Evolutionary conservation across 2,329 filamentous ascomycete species (phyloP).

Genomic region (Pseudopyrenochaeta lycopersici): DNA sequence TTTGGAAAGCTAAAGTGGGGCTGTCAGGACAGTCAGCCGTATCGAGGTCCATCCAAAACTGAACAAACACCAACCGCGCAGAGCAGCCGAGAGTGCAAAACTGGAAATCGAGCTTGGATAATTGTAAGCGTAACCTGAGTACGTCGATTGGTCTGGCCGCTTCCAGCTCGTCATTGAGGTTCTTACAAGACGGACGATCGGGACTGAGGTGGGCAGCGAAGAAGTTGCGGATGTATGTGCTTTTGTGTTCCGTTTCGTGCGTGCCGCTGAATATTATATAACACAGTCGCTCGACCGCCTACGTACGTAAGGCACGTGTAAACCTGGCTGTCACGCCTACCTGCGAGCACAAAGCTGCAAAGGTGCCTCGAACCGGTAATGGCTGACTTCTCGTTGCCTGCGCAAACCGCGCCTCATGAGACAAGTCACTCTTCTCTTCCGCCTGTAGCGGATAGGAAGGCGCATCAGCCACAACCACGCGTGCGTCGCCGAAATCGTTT

Average conservation of each 20-base stretch:
- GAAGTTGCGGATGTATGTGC: background rate
- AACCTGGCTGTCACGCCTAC: background rate
- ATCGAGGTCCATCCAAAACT: background rate
- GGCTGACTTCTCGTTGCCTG: slow-evolving; percentile 8
- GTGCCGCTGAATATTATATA: slow-evolving; percentile 3
- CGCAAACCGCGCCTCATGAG: slow-evolving; percentile 1
- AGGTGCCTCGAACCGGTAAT: slow-evolving; percentile 6
- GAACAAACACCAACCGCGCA: background rate
- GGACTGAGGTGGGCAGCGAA: background rate
- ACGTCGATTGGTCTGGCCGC: no score
- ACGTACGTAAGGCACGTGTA: slow-evolving; percentile 16
- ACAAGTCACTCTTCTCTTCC: slow-evolving; percentile 3
- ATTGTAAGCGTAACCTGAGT: background rate
- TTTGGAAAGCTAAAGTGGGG: slow-evolving; percentile 6
- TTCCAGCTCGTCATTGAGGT: background rate
- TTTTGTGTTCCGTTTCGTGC: background rate
- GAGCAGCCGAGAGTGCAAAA: background rate
- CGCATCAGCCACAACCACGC: slow-evolving; percentile 34
- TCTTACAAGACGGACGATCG: background rate
- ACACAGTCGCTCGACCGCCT: slow-evolving; percentile 1
- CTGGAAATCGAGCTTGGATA: background rate
- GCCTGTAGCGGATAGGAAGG: slow-evolving; percentile 21
- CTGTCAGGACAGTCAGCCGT: background rate
- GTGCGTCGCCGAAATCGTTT: slow-evolving; percentile 49
- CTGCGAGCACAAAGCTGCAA: background rate